Base-by-base conservation (phyloP, 2,329 filamentous ascomycete species). In the Xylariaceae sp. region DNA sequence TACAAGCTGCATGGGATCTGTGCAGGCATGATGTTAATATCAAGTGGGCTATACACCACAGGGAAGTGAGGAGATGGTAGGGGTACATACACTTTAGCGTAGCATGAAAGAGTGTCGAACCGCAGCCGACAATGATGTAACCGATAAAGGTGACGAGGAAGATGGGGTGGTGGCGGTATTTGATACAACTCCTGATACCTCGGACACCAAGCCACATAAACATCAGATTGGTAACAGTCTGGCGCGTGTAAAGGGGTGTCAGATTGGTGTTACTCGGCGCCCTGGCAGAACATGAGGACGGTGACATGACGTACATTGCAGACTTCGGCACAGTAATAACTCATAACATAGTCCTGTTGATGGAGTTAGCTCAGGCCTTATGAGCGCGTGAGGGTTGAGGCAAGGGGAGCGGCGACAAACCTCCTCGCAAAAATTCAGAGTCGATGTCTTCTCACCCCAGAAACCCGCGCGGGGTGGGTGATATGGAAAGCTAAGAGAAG, bases 371-470 rank as follows among this genome's bases (percentile, higher is more conserved):
- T 29, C 31, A 33, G 21, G 6, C 21, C 21, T 24, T 11, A 9
- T 13, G 6, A 5, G 23, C n/a, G n/a, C n/a, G n/a, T n/a, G n/a
- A n/a, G n/a, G 5, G 9, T 8, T 4, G 12, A 9, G 26, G 13
- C 9, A 3, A 21, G 16, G 18, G 16, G 12, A 12, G n/a, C 11
- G 5, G 19, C 17, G 5, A 29, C 60, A 46, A 59, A 81, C 81
- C 71, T 88, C 85, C 70, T 88, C 85, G 57, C 85, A 89, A 74
- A 85, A 88, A 59, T 88, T 86, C 31, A 87, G 55, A 0, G 83
- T 87, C 7, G 79, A 80, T 2, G 83, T 87, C 40, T 83, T 78
- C 15, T 81, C 76, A 5, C 71, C 74, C 82, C 83, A 88, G 57
- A 76, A 78, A 14, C 81, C 81, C 26, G 61, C 49, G 9, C 51